These are phyloP conservation scores for Diaporthe nobilis DNA, from an alignment of 2,329 filamentous ascomycete genomes.

Conservation along the genomic window DNA sequence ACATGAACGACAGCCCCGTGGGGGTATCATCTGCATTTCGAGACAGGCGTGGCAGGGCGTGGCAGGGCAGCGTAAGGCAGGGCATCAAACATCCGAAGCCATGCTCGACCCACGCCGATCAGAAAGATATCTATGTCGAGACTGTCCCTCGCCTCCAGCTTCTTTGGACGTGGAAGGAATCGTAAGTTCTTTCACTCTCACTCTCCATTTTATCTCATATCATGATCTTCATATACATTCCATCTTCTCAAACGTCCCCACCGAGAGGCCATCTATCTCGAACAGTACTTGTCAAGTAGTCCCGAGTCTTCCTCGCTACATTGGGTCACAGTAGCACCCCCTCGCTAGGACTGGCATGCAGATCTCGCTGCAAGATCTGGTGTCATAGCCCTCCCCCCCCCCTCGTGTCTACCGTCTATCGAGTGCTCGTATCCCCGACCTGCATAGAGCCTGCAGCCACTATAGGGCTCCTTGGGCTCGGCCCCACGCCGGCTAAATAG, in stretches of 20 bases:
- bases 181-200: background rate
- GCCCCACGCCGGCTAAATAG: conserved; percentile 28
- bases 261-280: conserved; percentile 22
- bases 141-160: background rate
- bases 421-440: conserved; percentile 13
- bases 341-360: conserved; percentile 26
- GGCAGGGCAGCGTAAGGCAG: conserved; percentile 3
- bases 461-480: conserved; percentile 18
- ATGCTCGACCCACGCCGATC: conserved; percentile 14
- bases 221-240: conserved; percentile 31
- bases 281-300: conserved; percentile 25
- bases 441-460: conserved; percentile 10
- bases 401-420: too few relatives aligned
- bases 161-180: background rate
- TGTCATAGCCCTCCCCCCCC: background rate
- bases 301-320: conserved; percentile 4
- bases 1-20: conserved; percentile 33
- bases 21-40: conserved; percentile 30
- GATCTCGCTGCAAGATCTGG: conserved; percentile 21
- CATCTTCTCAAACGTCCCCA: conserved; percentile 23
- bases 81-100: conserved; percentile 31
- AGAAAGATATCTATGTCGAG: conserved; percentile 27
- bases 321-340: background rate
- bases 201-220: conserved; percentile 21
- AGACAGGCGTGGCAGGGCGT: conserved; percentile 18